Evolutionary conservation across 2,329 filamentous ascomycete species (phyloP).

Genomic region (Fusarium sarcochroum): DNA sequence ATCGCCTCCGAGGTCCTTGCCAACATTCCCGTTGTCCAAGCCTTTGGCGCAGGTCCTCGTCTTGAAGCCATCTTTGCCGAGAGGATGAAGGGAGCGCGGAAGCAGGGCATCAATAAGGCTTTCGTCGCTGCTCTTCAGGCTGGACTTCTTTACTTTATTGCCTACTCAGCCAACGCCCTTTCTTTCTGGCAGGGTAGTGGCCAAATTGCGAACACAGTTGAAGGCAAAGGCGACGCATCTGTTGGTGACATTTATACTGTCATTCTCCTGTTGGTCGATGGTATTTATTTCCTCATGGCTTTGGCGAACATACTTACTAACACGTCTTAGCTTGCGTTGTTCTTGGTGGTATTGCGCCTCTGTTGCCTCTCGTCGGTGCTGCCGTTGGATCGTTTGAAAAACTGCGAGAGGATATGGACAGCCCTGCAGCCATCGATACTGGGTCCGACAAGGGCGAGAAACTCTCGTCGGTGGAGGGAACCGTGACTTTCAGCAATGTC

Average conservation of each 20-base stretch:
- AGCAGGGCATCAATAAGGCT: slow-evolving; percentile 70
- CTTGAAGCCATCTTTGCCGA: slow-evolving; percentile 72
- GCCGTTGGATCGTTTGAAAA: slow-evolving; percentile 72
- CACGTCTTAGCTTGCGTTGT: slow-evolving; percentile 67
- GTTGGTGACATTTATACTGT: slow-evolving; percentile 72
- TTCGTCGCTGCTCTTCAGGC: slow-evolving; percentile 69
- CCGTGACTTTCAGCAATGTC: slow-evolving; percentile 56
- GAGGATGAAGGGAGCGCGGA: slow-evolving; percentile 64
- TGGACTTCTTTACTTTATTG: slow-evolving; percentile 76
- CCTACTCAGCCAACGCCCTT: slow-evolving; percentile 75
- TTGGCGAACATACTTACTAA: slow-evolving; percentile 12
- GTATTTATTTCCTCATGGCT: slow-evolving; percentile 47
- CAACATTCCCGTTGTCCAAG: slow-evolving; percentile 73
- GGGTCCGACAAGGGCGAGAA: slow-evolving; percentile 56
- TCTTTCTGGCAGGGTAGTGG: slow-evolving; percentile 77
- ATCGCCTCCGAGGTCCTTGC: slow-evolving; percentile 74
- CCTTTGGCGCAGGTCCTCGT: slow-evolving; percentile 71
- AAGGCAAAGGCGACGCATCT: slow-evolving; percentile 53
- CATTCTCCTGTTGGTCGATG: slow-evolving; percentile 74
- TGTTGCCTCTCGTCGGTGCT: slow-evolving; percentile 72
- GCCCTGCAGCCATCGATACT: slow-evolving; percentile 61
- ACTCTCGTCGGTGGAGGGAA: slow-evolving; percentile 60
- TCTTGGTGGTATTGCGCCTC: slow-evolving; percentile 73
- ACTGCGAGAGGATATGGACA: slow-evolving; percentile 70
- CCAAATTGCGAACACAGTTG: slow-evolving; percentile 59